These are phyloP conservation scores for Scorias spongiosa DNA, from an alignment of 2,329 filamentous ascomycete genomes.

Conservation along the genomic window DNA sequence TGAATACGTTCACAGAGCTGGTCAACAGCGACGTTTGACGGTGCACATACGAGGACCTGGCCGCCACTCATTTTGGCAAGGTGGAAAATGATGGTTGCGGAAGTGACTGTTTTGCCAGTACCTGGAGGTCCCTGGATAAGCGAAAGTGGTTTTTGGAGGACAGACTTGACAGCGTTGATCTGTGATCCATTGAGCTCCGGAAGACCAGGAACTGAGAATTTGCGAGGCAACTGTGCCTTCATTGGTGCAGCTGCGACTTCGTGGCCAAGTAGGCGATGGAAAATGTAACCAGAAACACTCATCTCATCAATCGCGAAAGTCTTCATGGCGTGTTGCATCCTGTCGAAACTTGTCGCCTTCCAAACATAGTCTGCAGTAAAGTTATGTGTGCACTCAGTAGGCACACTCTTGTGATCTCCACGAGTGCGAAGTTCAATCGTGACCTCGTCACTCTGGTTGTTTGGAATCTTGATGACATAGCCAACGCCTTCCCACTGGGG, in stretches of 20 bases:
- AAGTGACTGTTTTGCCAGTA: conserved; percentile 97
- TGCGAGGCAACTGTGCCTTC: conserved; percentile 90
- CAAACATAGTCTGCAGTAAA: conserved; percentile 98
- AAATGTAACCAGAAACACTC: conserved; percentile 97
- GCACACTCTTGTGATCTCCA: conserved; percentile 89
- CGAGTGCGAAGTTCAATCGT: conserved; percentile 88
- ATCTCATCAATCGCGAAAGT: conserved; percentile 95
- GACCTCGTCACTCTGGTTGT: conserved; percentile 97
- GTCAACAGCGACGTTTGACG: conserved; percentile 95
- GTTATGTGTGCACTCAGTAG: conserved; percentile 91
- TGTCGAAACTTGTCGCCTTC: conserved; percentile 98
- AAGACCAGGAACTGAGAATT: conserved; percentile 87
- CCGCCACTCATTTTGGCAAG: conserved; percentile 88
- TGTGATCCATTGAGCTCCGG: conserved; percentile 93
- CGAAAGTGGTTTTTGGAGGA: conserved; percentile 82
- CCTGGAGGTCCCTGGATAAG: conserved; percentile 94
- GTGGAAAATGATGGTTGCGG: conserved; percentile 96
- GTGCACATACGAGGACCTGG: conserved; percentile 89
- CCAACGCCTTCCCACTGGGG: conserved; percentile 93
- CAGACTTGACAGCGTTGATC: conserved; percentile 89
- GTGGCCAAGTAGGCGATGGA: conserved; percentile 88
- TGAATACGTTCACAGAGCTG: conserved; percentile 96
- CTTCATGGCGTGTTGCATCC: conserved; percentile 99
- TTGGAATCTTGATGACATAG: conserved; percentile 98
- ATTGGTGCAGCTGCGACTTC: conserved; percentile 88